Conservation (phyloP, 176 grass and related monocot genomes). For the Juncus effusus region DNA sequence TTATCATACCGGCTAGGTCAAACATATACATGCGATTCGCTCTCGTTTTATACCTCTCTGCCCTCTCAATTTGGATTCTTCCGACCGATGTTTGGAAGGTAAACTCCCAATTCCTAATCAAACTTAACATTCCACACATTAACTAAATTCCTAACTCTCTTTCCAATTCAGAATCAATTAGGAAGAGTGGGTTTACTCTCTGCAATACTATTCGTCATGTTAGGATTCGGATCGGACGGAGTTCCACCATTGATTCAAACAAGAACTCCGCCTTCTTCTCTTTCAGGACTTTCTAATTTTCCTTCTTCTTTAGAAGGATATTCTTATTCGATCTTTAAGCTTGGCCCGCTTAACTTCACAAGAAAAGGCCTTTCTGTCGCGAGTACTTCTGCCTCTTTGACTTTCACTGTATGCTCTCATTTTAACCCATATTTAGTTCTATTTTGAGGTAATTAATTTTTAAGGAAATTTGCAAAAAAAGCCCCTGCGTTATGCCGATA, state of each 20-base stretch:
- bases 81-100: constrained; percentile 86
- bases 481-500: no score
- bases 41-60: constrained; percentile 63
- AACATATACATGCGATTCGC: constrained; percentile 92
- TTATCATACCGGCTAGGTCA: constrained; percentile 88
- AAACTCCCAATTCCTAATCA: not conserved
- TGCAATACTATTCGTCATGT: constrained; percentile 87
- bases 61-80: constrained; percentile 85
- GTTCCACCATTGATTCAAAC: constrained; percentile 61
- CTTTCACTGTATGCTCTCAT: constrained; percentile 68
- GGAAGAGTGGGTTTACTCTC: constrained; percentile 90
- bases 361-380: constrained; percentile 90
- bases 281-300: constrained; percentile 62
- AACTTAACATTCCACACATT: not conserved
- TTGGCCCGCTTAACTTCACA: constrained; percentile 85
- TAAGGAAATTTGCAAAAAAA: no score
- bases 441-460: no score
- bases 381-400: constrained; percentile 82
- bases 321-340: constrained; percentile 85
- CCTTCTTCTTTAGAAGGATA: constrained; percentile 68
- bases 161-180: constrained; percentile 81
- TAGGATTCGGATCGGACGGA: constrained; percentile 87
- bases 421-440: constrained; percentile 7
- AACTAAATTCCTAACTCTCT: not conserved
- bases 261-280: constrained; percentile 75